A percentile compares a stretch with the other conserved stretches of the same genome.
Conservation (phyloP, 176 grass and related monocot genomes). For the Carex pumila region DNA sequence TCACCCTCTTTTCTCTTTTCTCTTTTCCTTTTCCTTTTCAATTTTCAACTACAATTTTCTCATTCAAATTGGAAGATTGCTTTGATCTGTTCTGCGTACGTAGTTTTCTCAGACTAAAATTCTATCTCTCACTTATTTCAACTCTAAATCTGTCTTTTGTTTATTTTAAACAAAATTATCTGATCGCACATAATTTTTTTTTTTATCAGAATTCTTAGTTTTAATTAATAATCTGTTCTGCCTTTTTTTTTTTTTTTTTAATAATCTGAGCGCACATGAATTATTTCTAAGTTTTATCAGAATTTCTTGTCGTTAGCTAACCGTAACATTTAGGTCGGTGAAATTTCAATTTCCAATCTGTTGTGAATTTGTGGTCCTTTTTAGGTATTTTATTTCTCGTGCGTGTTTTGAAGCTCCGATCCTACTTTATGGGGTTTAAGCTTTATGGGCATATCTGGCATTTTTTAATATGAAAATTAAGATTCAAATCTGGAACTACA, state of each 20-base stretch:
- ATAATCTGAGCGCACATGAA: not conserved
- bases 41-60: not conserved
- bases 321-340: not conserved
- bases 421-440: not conserved
- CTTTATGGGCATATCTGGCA: not conserved
- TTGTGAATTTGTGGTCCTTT: not conserved
- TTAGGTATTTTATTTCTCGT: not conserved
- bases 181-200: not conserved
- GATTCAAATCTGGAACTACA: not conserved
- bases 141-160: not conserved
- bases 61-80: not conserved
- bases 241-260: constrained; percentile 2
- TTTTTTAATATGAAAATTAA: not conserved
- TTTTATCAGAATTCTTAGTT: not conserved
- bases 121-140: not conserved
- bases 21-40: not conserved
- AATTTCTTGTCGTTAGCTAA: not conserved
- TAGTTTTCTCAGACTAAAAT: not conserved
- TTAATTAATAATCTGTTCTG: not conserved
- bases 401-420: not conserved
- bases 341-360: not conserved
- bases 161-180: not conserved
- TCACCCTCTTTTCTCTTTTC: not conserved
- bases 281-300: not conserved
- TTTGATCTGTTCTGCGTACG: not conserved